Conservation (phyloP, 1,139 yeast genomes). For the Pichia sp. region DNA sequence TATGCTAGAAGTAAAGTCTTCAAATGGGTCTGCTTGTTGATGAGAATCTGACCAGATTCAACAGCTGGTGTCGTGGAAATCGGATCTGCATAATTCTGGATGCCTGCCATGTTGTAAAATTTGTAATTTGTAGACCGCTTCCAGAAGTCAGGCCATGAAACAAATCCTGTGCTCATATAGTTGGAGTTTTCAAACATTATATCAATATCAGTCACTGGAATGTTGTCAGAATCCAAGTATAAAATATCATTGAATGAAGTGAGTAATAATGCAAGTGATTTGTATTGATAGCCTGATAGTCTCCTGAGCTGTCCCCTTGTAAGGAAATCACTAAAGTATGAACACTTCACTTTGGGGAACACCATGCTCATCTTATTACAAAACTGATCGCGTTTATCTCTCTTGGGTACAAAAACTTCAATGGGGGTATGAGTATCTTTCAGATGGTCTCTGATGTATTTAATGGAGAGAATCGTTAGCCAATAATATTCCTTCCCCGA, state of each 20-base stretch:
- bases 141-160: slow-evolving; percentile 74
- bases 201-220: slow-evolving; percentile 49
- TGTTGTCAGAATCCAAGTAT: slow-evolving; percentile 64
- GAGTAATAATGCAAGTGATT: slow-evolving; percentile 53
- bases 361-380: slow-evolving; percentile 22
- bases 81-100: slow-evolving; percentile 15
- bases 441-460: slow-evolving; percentile 22
- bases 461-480: slow-evolving; percentile 24
- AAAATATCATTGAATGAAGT: slow-evolving; percentile 56
- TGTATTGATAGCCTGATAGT: slow-evolving; percentile 49
- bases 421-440: slow-evolving; percentile 22
- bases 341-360: slow-evolving; percentile 21
- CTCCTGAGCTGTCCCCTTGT: slow-evolving; percentile 11
- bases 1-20: slow-evolving; percentile 24
- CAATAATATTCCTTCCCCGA: slow-evolving; percentile 24
- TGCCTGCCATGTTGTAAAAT: slow-evolving; percentile 20
- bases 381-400: slow-evolving; percentile 17
- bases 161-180: slow-evolving; percentile 32
- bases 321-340: slow-evolving; percentile 23
- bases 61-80: slow-evolving; percentile 24
- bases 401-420: slow-evolving; percentile 23
- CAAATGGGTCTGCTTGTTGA: slow-evolving; percentile 24
- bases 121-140: slow-evolving; percentile 54
- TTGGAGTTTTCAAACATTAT: slow-evolving; percentile 36
- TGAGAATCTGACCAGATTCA: slow-evolving; percentile 26